Evolutionary conservation across 345 rosid genomes (phyloP).

Genomic region (Corchorus capsularis): DNA sequence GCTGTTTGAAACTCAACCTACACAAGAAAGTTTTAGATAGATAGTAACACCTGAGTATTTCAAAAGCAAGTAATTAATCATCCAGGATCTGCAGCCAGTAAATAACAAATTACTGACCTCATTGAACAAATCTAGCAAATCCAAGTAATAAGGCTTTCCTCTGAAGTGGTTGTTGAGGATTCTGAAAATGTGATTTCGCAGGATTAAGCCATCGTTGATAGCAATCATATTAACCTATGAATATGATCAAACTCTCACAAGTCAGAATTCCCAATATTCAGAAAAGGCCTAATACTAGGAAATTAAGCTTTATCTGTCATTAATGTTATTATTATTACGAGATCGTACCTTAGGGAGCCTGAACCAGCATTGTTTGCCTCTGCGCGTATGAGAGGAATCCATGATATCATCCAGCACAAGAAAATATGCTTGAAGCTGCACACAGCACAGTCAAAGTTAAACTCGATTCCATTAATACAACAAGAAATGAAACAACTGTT

Average conservation of each 20-base stretch:
- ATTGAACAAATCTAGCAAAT: conserved; percentile 56
- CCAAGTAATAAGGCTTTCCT: conserved; percentile 50
- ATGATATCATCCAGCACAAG: conserved; percentile 84
- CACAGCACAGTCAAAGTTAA: conserved; percentile 32
- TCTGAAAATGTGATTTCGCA: conserved; percentile 50
- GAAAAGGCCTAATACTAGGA: neutral
- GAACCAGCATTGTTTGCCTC: conserved; percentile 89
- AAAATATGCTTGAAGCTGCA: conserved; percentile 78
- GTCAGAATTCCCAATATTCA: neutral
- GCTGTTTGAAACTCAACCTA: conserved; percentile 81
- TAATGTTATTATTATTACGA: too few species aligned
- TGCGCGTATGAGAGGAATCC: conserved; percentile 77
- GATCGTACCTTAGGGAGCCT: conserved; percentile 59
- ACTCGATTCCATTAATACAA: neutral
- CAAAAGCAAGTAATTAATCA: neutral
- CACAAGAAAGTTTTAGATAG: conserved; percentile 7
- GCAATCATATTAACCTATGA: conserved; percentile 79
- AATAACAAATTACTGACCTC: conserved; percentile 43
- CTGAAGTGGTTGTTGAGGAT: conserved; percentile 53
- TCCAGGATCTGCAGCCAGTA: neutral
- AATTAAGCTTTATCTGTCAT: too few species aligned
- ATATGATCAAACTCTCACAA: conserved; percentile 28
- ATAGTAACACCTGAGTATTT: neutral
- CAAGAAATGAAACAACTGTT: neutral
- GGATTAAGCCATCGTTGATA: conserved; percentile 46